Evolutionary conservation across 352 stramenopile species (phyloP).

Genomic region (Phytopythium chamaehyphon): DNA sequence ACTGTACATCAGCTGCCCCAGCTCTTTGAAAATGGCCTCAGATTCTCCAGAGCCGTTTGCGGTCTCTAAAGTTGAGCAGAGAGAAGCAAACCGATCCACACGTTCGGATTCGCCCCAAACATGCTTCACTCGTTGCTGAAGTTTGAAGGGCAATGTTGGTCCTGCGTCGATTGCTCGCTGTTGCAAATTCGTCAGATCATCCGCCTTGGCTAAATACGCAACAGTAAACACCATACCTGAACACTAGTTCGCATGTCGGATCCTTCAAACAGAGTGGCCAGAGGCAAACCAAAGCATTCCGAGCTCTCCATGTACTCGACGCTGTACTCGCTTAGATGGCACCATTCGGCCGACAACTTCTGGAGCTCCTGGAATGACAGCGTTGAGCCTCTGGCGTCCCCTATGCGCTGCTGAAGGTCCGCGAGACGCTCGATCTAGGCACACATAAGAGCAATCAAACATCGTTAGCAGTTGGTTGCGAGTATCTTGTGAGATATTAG

Average conservation of each 20-base stretch:
- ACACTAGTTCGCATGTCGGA: conserved; percentile 25
- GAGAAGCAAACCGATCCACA: conserved; percentile 38
- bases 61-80: not conserved
- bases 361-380: conserved; percentile 26
- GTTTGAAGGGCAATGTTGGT: conserved; percentile 25
- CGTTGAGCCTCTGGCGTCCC: not conserved
- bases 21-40: conserved; percentile 7
- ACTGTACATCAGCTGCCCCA: conserved; percentile 65
- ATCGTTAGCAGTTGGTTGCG: not conserved
- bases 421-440: conserved; percentile 36
- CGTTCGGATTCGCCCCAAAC: conserved; percentile 69
- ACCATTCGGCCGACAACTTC: conserved; percentile 12
- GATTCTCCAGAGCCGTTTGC: conserved; percentile 1
- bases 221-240: conserved; percentile 20
- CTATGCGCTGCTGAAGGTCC: conserved; percentile 34
- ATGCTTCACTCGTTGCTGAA: conserved; percentile 58
- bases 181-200: not conserved
- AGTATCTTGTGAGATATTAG: too few relatives aligned
- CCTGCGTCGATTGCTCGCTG: conserved; percentile 30
- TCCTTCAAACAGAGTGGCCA: conserved; percentile 25
- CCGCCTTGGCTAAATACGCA: not conserved
- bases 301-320: conserved; percentile 18
- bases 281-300: conserved; percentile 11
- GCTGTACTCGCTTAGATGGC: conserved; percentile 23
- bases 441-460: too few relatives aligned